Evolutionary conservation across 2,329 filamentous ascomycete species (phyloP).

Genomic region (Nannizzia gypsea): DNA sequence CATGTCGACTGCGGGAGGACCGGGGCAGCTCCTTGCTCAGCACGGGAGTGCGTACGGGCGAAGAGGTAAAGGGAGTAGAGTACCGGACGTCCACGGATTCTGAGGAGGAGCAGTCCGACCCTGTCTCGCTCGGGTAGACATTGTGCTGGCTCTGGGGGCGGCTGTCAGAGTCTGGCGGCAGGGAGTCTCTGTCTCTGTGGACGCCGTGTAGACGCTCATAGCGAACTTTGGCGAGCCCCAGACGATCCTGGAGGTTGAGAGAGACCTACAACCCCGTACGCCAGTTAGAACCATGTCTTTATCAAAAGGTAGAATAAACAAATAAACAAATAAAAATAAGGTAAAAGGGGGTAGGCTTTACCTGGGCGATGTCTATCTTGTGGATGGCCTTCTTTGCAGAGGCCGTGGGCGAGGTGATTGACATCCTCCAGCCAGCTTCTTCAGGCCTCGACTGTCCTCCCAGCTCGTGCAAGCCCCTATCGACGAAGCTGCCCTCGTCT

Average conservation of each 20-base stretch:
- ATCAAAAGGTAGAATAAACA: neutral
- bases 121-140: constrained; percentile 47
- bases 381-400: constrained; percentile 30
- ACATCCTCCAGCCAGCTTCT: neutral
- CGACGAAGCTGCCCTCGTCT: too few species aligned
- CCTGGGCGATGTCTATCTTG: constrained; percentile 33
- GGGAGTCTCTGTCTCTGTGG: constrained; percentile 50
- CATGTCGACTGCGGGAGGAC: constrained; percentile 32
- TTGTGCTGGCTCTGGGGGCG: constrained; percentile 8
- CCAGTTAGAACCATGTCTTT: too few species aligned
- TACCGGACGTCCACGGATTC: constrained; percentile 55
- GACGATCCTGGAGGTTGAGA: constrained; percentile 78
- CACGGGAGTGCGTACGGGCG: constrained; percentile 67
- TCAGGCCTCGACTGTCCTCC: too few species aligned
- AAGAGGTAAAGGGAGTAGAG: constrained; percentile 56
- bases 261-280: constrained; percentile 59
- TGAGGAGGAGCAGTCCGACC: constrained; percentile 71
- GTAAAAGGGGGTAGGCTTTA: constrained; percentile 15
- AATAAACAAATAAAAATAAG: neutral
- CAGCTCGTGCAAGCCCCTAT: too few species aligned
- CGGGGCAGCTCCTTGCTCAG: constrained; percentile 74
- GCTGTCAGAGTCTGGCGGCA: constrained; percentile 66
- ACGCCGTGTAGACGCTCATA: constrained; percentile 93
- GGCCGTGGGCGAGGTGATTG: constrained; percentile 19
- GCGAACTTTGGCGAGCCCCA: constrained; percentile 94